Evolutionary conservation across 352 stramenopile species (phyloP).

Genomic region (Pseudoperonospora humuli): DNA sequence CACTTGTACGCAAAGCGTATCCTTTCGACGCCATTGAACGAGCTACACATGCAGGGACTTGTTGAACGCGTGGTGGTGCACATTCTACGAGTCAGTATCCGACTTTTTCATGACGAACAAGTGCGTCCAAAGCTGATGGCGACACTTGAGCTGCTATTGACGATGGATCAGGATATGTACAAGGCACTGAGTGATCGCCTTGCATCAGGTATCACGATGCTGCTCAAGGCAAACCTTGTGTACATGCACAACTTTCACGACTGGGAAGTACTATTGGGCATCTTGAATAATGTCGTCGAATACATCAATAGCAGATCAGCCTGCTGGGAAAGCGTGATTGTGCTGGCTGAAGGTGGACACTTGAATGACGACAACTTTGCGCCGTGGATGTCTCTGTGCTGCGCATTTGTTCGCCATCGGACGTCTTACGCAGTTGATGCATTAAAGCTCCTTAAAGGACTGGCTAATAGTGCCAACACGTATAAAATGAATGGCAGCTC

Average conservation of each 20-base stretch:
- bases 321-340: constrained; percentile 70
- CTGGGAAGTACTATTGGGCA: constrained; percentile 62
- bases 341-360: constrained; percentile 63
- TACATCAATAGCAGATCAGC: constrained; percentile 63
- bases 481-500: constrained; percentile 66
- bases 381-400: constrained; percentile 75
- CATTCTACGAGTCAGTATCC: constrained; percentile 79
- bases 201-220: constrained; percentile 72
- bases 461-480: constrained; percentile 65
- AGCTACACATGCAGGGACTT: constrained; percentile 68
- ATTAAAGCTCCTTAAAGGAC: constrained; percentile 57
- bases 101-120: constrained; percentile 79
- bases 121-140: constrained; percentile 74
- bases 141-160: constrained; percentile 64
- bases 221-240: constrained; percentile 81
- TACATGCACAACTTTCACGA: constrained; percentile 85
- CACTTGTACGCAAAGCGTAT: constrained; percentile 74
- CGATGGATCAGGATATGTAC: constrained; percentile 78
- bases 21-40: constrained; percentile 59
- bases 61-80: constrained; percentile 82
- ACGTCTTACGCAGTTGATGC: constrained; percentile 74
- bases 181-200: constrained; percentile 72
- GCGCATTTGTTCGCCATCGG: constrained; percentile 67
- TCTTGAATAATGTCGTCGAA: constrained; percentile 71
- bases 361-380: constrained; percentile 73